These are phyloP conservation scores for Trametes coccinea DNA, from an alignment of 768 basidiomycete genomes.

Conservation along the genomic window DNA sequence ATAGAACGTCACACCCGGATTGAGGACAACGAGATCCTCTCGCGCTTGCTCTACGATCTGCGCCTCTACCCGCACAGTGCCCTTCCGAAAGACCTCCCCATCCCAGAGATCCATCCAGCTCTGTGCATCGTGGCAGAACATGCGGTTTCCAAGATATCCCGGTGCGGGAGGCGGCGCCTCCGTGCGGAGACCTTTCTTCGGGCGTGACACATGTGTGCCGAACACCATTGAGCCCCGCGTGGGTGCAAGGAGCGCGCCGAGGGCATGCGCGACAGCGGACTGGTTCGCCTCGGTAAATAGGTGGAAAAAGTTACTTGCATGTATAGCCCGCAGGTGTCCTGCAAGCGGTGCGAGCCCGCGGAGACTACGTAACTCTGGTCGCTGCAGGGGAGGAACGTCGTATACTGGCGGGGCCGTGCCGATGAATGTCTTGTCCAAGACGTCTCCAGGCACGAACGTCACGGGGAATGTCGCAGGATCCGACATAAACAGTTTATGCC, in stretches of 20 bases:
- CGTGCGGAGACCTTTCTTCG: conserved; percentile 33
- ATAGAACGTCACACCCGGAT: background rate
- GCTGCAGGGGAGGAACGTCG: background rate
- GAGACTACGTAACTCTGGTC: conserved; percentile 35
- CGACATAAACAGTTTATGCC: conserved; percentile 60
- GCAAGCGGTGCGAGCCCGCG: conserved; percentile 39
- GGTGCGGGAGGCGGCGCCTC: background rate
- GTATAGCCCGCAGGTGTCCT: conserved; percentile 49
- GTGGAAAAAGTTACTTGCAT: conserved; percentile 52
- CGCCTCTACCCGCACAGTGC: conserved; percentile 33
- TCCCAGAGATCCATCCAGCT: conserved; percentile 43
- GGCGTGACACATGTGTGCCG: conserved; percentile 40
- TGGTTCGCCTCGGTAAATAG: conserved; percentile 47
- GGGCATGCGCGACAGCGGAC: conserved; percentile 39
- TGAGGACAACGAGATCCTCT: background rate
- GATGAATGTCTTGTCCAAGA: conserved; percentile 48
- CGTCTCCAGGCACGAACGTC: conserved; percentile 56
- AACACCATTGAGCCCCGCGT: conserved; percentile 48
- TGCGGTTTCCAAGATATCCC: conserved; percentile 5
- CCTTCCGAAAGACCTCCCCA: conserved; percentile 36
- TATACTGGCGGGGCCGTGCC: conserved; percentile 6
- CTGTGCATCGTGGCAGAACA: conserved; percentile 41
- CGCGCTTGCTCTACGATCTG: background rate
- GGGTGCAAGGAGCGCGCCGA: conserved; percentile 46
- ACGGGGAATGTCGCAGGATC: conserved; percentile 54